phyloP scores from a whole-genome alignment of 345 rosid species.

The Viola odorata region DNA sequence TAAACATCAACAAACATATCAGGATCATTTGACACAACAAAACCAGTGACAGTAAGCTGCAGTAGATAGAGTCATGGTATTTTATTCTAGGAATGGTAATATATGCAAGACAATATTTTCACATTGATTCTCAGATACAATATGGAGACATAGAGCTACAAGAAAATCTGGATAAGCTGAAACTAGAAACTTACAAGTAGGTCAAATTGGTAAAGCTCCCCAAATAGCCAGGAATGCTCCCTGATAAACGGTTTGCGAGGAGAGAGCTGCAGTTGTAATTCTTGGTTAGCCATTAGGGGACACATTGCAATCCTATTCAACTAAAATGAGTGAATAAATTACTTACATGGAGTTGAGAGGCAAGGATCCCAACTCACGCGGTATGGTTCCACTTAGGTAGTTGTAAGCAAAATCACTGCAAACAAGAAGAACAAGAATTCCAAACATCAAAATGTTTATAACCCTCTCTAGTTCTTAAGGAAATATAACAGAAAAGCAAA shows the following conservation, averaged over 20 bases:
- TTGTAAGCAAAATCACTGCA: constrained; percentile 52
- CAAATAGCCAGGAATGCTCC: constrained; percentile 43
- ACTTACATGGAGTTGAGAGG: constrained; percentile 46
- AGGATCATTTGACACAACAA: too few species aligned
- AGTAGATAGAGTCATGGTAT: too few species aligned
- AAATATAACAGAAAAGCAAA: too few species aligned
- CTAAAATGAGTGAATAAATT: neutral
- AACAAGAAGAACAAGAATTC: neutral
- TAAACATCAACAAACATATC: too few species aligned
- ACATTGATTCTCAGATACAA: too few species aligned
- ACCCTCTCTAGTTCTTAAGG: too few species aligned
- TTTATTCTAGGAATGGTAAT: too few species aligned
- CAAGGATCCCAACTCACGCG: constrained; percentile 45
- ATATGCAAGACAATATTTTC: too few species aligned
- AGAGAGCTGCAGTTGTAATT: constrained; percentile 34
- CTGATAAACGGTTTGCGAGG: constrained; percentile 48
- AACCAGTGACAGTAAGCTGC: too few species aligned
- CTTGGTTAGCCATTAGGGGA: neutral
- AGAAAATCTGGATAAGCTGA: neutral
- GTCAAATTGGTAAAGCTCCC: constrained; percentile 39
- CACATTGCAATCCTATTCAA: neutral
- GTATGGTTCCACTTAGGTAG: constrained; percentile 48
- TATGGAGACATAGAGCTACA: neutral
- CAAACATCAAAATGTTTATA: too few species aligned
- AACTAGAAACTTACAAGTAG: constrained; percentile 35